A percentile compares a stretch with the other conserved stretches of the same genome.
Conservation (phyloP, 2,329 filamentous ascomycete species). For the Fusarium clavum region DNA sequence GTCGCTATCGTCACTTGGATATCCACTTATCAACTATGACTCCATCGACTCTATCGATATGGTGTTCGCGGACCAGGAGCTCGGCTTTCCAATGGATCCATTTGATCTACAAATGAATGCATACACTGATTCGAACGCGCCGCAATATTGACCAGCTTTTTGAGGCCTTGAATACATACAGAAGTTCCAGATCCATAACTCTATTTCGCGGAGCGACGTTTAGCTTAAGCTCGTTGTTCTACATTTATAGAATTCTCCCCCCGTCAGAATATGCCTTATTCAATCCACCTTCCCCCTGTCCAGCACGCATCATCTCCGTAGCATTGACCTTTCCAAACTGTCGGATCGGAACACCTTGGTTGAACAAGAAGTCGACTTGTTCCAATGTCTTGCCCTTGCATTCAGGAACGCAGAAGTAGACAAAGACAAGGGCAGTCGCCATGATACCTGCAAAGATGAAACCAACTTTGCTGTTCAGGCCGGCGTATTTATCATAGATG, state of each 20-base stretch:
- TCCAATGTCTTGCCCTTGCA: conserved; percentile 39
- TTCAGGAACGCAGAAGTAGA: conserved; percentile 36
- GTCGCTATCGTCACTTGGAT: background rate
- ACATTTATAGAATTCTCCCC: background rate
- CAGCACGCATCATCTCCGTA: conserved; percentile 13
- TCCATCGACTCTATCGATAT: conserved; percentile 3
- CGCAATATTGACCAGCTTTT: background rate
- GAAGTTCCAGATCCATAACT: background rate
- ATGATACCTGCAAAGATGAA: conserved; percentile 39
- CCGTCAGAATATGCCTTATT: background rate
- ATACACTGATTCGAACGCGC: conserved; percentile 19
- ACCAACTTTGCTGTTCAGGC: conserved; percentile 31
- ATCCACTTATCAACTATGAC: conserved; percentile 18
- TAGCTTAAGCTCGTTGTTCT: background rate
- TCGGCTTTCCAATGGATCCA: conserved; percentile 22
- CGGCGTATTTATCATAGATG: conserved; percentile 34
- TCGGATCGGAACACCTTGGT: conserved; percentile 21
- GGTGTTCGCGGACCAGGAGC: conserved; percentile 17
- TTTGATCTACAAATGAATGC: conserved; percentile 38
- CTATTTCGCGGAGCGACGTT: accelerated
- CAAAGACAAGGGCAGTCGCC: conserved; percentile 3
- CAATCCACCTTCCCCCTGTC: background rate
- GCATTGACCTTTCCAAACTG: conserved; percentile 36
- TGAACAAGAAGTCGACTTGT: conserved; percentile 39
- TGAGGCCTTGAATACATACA: background rate